Evolutionary conservation across 2,329 filamentous ascomycete species (phyloP).

Genomic region (Tetracladium maxilliforme): DNA sequence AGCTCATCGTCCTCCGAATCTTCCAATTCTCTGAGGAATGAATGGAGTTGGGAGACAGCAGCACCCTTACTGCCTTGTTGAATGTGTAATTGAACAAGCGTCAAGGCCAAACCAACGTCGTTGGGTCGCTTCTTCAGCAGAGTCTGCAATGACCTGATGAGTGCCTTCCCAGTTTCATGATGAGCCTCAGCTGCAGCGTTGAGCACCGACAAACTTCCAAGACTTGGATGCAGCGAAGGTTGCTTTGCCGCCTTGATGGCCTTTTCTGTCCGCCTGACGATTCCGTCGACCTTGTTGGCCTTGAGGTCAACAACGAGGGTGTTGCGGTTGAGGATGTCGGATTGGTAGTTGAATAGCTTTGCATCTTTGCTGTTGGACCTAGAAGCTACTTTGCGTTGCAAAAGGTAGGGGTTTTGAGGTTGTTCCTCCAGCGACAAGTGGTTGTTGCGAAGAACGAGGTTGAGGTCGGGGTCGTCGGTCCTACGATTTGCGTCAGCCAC

Average conservation of each 20-base stretch:
- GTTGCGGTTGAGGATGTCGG: constrained; percentile 45
- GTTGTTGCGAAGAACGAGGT: constrained; percentile 54
- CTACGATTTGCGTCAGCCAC: no score
- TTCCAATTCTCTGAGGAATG: constrained; percentile 61
- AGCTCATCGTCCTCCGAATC: constrained; percentile 37
- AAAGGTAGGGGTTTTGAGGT: constrained; percentile 49
- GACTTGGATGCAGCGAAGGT: constrained; percentile 27
- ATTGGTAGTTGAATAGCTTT: constrained; percentile 60
- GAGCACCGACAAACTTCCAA: constrained; percentile 43
- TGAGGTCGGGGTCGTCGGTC: constrained; percentile 53
- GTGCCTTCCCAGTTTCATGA: constrained; percentile 46
- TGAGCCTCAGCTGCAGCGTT: constrained; percentile 64
- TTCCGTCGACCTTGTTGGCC: constrained; percentile 52
- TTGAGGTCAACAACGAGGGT: constrained; percentile 48
- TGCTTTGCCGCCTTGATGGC: constrained; percentile 26
- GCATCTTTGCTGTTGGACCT: not conserved
- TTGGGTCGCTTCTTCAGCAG: constrained; percentile 60
- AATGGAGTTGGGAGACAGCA: constrained; percentile 61
- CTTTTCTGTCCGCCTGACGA: constrained; percentile 29
- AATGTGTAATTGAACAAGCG: constrained; percentile 69
- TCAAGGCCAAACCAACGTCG: constrained; percentile 69
- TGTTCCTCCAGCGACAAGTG: constrained; percentile 24
- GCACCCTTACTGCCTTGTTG: constrained; percentile 55
- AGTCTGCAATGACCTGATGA: constrained; percentile 53
- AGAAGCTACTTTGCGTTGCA: constrained; percentile 50